These are phyloP conservation scores for Russula ochroleuca DNA, from an alignment of 768 basidiomycete species.

Conservation along the genomic window DNA sequence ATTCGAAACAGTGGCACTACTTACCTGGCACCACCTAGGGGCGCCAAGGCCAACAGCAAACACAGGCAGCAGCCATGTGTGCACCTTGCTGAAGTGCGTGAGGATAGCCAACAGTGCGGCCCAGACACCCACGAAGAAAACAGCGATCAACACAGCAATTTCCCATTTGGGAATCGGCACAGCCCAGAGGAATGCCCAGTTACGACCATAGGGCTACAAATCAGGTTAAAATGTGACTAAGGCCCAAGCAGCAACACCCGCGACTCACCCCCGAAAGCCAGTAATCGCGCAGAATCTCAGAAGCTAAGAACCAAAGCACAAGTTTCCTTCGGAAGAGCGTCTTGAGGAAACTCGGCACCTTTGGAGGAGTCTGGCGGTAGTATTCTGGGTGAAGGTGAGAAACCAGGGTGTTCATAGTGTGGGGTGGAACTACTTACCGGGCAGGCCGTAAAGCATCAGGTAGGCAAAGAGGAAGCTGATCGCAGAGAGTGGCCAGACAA, in stretches of 20 bases:
- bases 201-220: slow-evolving; percentile 79
- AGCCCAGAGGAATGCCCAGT: slow-evolving; percentile 92
- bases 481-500: slow-evolving; percentile 76
- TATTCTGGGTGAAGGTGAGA: slow-evolving; percentile 51
- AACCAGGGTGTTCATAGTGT: background rate
- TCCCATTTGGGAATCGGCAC: slow-evolving; percentile 79
- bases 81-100: slow-evolving; percentile 85
- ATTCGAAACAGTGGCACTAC: slow-evolving; percentile 3
- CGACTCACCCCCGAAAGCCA: slow-evolving; percentile 78
- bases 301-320: slow-evolving; percentile 92
- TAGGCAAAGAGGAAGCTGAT: slow-evolving; percentile 76
- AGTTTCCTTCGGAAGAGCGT: slow-evolving; percentile 88
- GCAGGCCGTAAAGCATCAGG: slow-evolving; percentile 80
- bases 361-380: slow-evolving; percentile 88
- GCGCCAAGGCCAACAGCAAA: slow-evolving; percentile 94
- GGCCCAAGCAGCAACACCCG: background rate
- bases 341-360: slow-evolving; percentile 87
- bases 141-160: slow-evolving; percentile 69
- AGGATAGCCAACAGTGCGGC: slow-evolving; percentile 65
- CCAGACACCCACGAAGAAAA: slow-evolving; percentile 90
- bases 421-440: slow-evolving; percentile 47
- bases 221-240: background rate
- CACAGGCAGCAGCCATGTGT: slow-evolving; percentile 92
- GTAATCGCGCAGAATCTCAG: slow-evolving; percentile 88
- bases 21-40: slow-evolving; percentile 89